A percentile compares a stretch with the other conserved stretches of the same genome.
Evolutionary conservation across 768 basidiomycete genomes (phyloP).

Genomic region (Auriculariales sp.): DNA sequence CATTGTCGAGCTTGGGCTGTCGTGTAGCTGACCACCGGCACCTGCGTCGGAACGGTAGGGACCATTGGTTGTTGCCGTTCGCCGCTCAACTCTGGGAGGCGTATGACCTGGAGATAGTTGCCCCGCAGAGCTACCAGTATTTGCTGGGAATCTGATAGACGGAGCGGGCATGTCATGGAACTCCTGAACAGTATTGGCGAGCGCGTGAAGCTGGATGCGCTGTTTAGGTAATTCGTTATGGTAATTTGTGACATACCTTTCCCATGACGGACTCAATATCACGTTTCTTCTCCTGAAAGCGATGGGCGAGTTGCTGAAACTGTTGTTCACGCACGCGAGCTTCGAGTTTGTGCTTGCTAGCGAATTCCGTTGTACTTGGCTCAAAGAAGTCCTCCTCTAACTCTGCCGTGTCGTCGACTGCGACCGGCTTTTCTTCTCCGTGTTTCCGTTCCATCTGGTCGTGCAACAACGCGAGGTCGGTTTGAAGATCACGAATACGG

Average conservation of each 20-base stretch:
- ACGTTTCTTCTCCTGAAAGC: slow-evolving; percentile 55
- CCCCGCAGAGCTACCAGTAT: too few species aligned
- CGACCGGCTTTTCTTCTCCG: slow-evolving; percentile 20
- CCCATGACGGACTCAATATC: slow-evolving; percentile 58
- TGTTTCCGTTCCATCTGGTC: slow-evolving; percentile 60
- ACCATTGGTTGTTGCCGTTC: too few species aligned
- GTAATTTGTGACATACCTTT: slow-evolving; percentile 31
- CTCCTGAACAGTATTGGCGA: too few species aligned
- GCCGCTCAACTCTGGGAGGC: too few species aligned
- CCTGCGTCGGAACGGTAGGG: too few species aligned
- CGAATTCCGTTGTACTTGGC: slow-evolving; percentile 29
- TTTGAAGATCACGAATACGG: slow-evolving; percentile 56
- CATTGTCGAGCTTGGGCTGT: too few species aligned
- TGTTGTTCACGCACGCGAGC: slow-evolving; percentile 48
- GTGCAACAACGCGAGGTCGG: slow-evolving; percentile 57
- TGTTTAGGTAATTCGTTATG: too few species aligned
- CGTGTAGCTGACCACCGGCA: too few species aligned
- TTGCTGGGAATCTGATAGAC: too few species aligned
- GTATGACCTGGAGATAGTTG: too few species aligned
- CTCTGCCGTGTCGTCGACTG: slow-evolving; percentile 13
- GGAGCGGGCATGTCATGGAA: too few species aligned
- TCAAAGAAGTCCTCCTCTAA: slow-evolving; percentile 19
- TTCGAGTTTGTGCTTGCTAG: slow-evolving; percentile 2
- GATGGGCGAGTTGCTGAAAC: slow-evolving; percentile 49
- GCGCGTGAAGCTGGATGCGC: too few species aligned